Percentiles rank a stretch among this genome's conserved stretches.
These are phyloP conservation scores for Sphaerulina musiva DNA, from an alignment of 2,329 filamentous ascomycete species.

Conservation along the genomic window DNA sequence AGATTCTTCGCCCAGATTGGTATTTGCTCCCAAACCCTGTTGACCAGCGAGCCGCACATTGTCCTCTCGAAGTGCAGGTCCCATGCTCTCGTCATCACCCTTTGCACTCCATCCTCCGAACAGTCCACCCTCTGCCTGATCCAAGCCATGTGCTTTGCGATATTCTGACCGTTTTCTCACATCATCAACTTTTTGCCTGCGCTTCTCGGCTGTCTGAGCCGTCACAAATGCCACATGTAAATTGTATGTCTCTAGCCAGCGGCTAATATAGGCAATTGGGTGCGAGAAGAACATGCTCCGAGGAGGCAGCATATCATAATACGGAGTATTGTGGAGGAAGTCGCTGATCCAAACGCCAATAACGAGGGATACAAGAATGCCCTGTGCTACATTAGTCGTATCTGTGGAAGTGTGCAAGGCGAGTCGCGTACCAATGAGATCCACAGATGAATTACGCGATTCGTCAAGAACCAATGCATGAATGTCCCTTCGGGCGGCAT, in stretches of 20 bases:
- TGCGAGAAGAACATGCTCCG: slow-evolving; percentile 61
- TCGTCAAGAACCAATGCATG: slow-evolving; percentile 78
- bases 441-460: slow-evolving; percentile 65
- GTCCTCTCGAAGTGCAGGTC: slow-evolving; percentile 35
- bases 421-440: slow-evolving; percentile 66
- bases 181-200: slow-evolving; percentile 71
- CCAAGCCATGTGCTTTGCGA: slow-evolving; percentile 76
- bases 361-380: slow-evolving; percentile 63
- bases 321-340: slow-evolving; percentile 73
- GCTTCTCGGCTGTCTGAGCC: slow-evolving; percentile 61
- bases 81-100: slow-evolving; percentile 32
- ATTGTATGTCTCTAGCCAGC: slow-evolving; percentile 64
- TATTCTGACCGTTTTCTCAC: slow-evolving; percentile 80
- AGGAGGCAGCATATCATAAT: slow-evolving; percentile 68
- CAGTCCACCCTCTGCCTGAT: slow-evolving; percentile 45
- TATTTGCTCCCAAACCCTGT: background rate
- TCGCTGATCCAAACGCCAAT: slow-evolving; percentile 68
- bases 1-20: slow-evolving; percentile 17
- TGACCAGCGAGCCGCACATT: slow-evolving; percentile 27
- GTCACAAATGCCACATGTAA: slow-evolving; percentile 70
- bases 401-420: slow-evolving; percentile 1
- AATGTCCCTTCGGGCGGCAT: slow-evolving; percentile 79
- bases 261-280: slow-evolving; percentile 60
- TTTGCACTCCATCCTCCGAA: slow-evolving; percentile 47
- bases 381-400: slow-evolving; percentile 36